Percentiles rank a stretch among this genome's conserved stretches.
These are phyloP conservation scores for Fraxinus quadrangulata DNA, from an alignment of 257 asterid genomes.

Conservation along the genomic window DNA sequence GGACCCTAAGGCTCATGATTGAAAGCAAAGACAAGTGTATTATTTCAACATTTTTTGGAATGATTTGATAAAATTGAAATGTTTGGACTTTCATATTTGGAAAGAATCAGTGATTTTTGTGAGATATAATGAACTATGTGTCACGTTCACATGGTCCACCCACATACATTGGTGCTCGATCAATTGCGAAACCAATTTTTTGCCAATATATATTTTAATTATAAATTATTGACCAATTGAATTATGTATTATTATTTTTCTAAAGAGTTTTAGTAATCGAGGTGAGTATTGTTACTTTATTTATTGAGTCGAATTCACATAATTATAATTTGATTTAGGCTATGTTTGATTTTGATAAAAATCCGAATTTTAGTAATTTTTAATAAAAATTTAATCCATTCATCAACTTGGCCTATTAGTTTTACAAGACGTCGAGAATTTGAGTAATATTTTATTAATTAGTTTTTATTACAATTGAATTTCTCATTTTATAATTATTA, in stretches of 20 bases:
- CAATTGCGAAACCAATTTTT: not conserved
- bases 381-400: not conserved
- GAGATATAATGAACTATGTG: not conserved
- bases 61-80: not conserved
- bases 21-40: not conserved
- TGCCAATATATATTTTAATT: not conserved
- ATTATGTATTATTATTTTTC: too few relatives aligned
- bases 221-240: not conserved
- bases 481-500: too few relatives aligned
- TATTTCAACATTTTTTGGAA: not conserved
- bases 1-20: not conserved
- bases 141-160: not conserved
- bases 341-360: too few relatives aligned
- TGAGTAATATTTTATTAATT: not conserved
- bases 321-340: not conserved
- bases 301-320: not conserved
- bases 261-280: too few relatives aligned
- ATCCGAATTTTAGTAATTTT: too few relatives aligned
- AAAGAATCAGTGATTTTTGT: not conserved
- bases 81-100: not conserved
- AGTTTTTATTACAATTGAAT: too few relatives aligned
- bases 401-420: constrained; percentile 7
- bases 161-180: not conserved
- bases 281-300: not conserved
- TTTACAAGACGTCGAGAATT: constrained; percentile 9